Conservation (phyloP, 1,139 yeast genomes). For the Pichiaceae sp. region DNA sequence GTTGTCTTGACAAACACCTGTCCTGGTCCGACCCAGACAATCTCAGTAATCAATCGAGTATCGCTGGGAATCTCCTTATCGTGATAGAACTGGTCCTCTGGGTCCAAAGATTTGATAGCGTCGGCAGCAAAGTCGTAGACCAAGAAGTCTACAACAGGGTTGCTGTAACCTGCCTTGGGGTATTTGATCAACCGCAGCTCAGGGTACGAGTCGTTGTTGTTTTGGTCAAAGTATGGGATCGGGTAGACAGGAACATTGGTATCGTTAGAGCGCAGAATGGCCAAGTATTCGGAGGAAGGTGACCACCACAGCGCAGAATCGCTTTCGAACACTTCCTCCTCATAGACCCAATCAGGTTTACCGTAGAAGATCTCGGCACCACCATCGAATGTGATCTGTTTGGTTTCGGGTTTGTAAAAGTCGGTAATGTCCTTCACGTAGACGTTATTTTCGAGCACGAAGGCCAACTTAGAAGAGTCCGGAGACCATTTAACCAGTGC, state of each 20-base stretch:
- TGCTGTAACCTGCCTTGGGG: slow-evolving; percentile 48
- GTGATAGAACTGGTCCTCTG: slow-evolving; percentile 27
- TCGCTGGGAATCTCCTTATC: slow-evolving; percentile 23
- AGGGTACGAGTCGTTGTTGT: slow-evolving; percentile 33
- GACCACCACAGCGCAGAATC: slow-evolving; percentile 84
- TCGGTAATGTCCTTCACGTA: slow-evolving; percentile 28
- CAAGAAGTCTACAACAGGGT: slow-evolving; percentile 35
- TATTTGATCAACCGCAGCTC: slow-evolving; percentile 33
- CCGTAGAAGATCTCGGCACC: slow-evolving; percentile 58
- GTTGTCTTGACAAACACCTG: slow-evolving; percentile 36
- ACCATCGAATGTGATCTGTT: slow-evolving; percentile 41
- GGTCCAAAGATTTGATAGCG: slow-evolving; percentile 28
- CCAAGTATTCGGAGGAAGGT: slow-evolving; percentile 38
- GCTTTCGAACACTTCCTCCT: slow-evolving; percentile 71
- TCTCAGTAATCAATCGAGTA: slow-evolving; percentile 25
- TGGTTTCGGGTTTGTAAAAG: slow-evolving; percentile 13
- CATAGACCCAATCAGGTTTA: slow-evolving; percentile 94
- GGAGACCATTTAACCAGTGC: slow-evolving; percentile 40
- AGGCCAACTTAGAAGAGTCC: slow-evolving; percentile 35
- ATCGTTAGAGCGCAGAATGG: slow-evolving; percentile 43
- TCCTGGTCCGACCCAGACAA: slow-evolving; percentile 36
- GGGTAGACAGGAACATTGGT: slow-evolving; percentile 44
- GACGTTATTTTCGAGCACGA: slow-evolving; percentile 40
- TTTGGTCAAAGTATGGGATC: slow-evolving; percentile 46
- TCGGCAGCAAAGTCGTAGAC: slow-evolving; percentile 24